These are phyloP conservation scores for Fusarium falciforme DNA, from an alignment of 2,329 filamentous ascomycete genomes.

Conservation along the genomic window DNA sequence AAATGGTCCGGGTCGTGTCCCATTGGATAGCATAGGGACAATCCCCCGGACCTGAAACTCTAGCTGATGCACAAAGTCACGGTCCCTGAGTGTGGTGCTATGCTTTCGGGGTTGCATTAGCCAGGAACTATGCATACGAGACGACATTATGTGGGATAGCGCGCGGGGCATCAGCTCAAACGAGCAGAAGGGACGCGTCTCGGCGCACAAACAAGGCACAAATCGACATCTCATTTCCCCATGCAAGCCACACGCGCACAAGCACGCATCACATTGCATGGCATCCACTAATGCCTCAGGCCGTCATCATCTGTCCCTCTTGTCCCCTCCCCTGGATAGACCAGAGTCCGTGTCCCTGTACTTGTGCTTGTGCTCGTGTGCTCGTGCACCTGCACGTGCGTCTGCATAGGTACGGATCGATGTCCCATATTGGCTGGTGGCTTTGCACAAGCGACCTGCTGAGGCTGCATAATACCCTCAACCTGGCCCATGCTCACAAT, in stretches of 20 bases:
- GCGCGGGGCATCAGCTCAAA: slow-evolving; percentile 24
- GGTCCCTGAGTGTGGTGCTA: slow-evolving; percentile 29
- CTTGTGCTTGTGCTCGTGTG: slow-evolving; percentile 26
- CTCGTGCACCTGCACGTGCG: slow-evolving; percentile 26
- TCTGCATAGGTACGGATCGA: neutral
- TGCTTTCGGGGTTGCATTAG: slow-evolving; percentile 45
- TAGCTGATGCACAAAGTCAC: slow-evolving; percentile 49
- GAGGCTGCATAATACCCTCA: slow-evolving; percentile 30
- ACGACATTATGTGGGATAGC: slow-evolving; percentile 25
- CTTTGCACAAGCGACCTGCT: slow-evolving; percentile 15
- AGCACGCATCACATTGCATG: slow-evolving; percentile 22
- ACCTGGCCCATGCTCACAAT: slow-evolving; percentile 20
- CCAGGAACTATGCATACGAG: slow-evolving; percentile 41
- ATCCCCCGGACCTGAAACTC: slow-evolving; percentile 48
- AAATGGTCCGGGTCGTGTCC: slow-evolving; percentile 40
- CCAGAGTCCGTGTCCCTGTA: slow-evolving; percentile 16
- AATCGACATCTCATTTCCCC: slow-evolving; percentile 42
- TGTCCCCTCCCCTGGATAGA: neutral
- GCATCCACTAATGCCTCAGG: slow-evolving; percentile 18
- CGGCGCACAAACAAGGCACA: slow-evolving; percentile 42
- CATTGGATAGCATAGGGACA: slow-evolving; percentile 42
- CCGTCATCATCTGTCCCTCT: neutral
- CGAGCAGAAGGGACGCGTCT: slow-evolving; percentile 15
- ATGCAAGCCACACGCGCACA: slow-evolving; percentile 43
- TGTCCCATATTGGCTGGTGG: neutral